Evolutionary conservation across 768 basidiomycete species (phyloP), one percentile per base, ranked within the genome.

Genomic region (Boletus subparvulus): DNA sequence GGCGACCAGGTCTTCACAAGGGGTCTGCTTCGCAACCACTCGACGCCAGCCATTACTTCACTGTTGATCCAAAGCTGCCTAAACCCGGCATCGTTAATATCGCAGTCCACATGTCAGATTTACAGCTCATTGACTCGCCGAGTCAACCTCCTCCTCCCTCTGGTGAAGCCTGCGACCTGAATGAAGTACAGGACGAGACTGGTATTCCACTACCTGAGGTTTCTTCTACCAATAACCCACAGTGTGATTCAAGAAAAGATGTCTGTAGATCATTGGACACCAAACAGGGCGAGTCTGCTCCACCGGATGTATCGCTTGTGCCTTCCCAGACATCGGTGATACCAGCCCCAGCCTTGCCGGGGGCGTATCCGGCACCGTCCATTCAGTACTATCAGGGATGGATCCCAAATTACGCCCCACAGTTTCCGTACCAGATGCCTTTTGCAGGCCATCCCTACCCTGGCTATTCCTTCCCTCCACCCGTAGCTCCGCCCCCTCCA

Each of bases 311-410:
- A 26, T 47, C 35, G 13, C 51, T 16, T 45, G 50, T 26, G 12
- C 30, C 68, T 45, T 47, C 60, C 24, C 71, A 75, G n/a, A 59
- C 72, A 24, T 69, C 77, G 14, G 58, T 73, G 30, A 63, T 74
- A 19, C 56, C 55, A 33, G 50, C 30, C 11, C 42, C 57, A 17
- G 36, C 58, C n/a, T 49, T 65, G 14, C 56, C 55, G 3, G 59
- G 63, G 17, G 69, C 75, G 6, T 81, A 78, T 65, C 60, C 78
- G 14, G 52, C 77, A 33, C 73, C 78, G 11, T 65, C 74, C 26
- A 66, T 76, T n/a, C 77, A 75, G 24, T 84, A 78, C 61, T 80
- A 78, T 64, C 74, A 75, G 43, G 75, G 79, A 35, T 86, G 85
- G 86, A 69, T 82, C 47, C 78, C 79, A 39, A 74, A 78, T 12